Conservation (phyloP, 768 basidiomycete species). For the Lactarius psammicola region DNA sequence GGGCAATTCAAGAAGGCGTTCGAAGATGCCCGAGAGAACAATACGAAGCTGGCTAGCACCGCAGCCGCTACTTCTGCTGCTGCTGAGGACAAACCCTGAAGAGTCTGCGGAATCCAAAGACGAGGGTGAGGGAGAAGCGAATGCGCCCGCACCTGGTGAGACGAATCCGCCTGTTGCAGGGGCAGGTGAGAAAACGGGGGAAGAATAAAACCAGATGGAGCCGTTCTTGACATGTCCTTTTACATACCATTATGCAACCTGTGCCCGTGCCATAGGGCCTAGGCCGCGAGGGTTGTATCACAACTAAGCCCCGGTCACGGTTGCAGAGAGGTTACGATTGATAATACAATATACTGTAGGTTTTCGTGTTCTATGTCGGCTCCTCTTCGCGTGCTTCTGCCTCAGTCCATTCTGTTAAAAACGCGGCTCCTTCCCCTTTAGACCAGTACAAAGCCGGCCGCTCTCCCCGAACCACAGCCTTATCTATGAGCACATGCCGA, state of each 20-base stretch:
- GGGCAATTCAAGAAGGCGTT: constrained; percentile 86
- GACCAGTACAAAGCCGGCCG: constrained; percentile 72
- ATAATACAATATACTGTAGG: constrained; percentile 24
- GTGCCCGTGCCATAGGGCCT: constrained; percentile 9
- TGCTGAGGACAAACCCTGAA: constrained; percentile 37
- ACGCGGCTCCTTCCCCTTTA: constrained; percentile 59
- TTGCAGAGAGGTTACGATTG: constrained; percentile 21
- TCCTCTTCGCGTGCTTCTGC: constrained; percentile 47
- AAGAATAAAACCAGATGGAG: constrained; percentile 21
- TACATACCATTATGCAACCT: constrained; percentile 28
- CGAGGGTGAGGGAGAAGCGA: constrained; percentile 35
- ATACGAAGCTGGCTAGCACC: constrained; percentile 39
- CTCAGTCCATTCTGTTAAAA: constrained; percentile 75
- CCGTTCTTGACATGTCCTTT: constrained; percentile 23
- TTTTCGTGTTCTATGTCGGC: constrained; percentile 14
- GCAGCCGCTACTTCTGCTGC: constrained; percentile 32
- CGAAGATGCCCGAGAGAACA: constrained; percentile 76
- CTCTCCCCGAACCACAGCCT: constrained; percentile 63
- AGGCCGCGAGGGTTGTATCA: constrained; percentile 15
- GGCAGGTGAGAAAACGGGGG: constrained; percentile 41
- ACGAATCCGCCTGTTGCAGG: constrained; percentile 31
- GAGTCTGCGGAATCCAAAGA: constrained; percentile 31
- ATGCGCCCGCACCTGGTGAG: constrained; percentile 31
- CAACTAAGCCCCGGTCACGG: constrained; percentile 10
- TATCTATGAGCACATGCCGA: constrained; percentile 78